Evolutionary conservation across 2,329 filamentous ascomycete genomes (phyloP).

Genomic region (Chaetomiaceae sp.): DNA sequence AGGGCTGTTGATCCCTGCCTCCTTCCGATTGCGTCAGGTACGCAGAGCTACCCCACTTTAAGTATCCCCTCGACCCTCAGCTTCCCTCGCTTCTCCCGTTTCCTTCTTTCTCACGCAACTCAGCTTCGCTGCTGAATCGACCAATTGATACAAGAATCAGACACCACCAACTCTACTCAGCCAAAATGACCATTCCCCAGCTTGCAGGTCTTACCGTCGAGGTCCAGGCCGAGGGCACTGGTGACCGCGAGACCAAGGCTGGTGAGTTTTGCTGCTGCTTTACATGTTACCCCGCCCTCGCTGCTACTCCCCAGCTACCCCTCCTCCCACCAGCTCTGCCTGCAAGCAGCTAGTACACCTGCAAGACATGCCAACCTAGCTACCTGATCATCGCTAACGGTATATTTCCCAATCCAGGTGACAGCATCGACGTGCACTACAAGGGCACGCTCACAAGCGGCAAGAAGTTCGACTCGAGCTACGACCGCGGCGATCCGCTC

Average conservation of each 20-base stretch:
- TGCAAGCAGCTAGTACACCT: background rate
- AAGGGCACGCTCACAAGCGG: constrained; percentile 21
- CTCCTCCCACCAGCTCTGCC: background rate
- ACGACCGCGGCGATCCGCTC: constrained; percentile 30
- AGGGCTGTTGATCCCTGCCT: background rate
- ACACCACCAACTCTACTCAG: background rate
- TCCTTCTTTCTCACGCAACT: constrained; percentile 8
- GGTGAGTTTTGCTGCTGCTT: constrained; percentile 17
- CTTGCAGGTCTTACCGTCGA: constrained; percentile 21
- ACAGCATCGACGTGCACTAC: constrained; percentile 25
- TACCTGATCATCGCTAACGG: constrained; percentile 1
- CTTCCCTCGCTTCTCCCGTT: background rate
- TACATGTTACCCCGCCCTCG: constrained; percentile 3
- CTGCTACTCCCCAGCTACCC: background rate
- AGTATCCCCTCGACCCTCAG: background rate
- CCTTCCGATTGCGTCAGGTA: constrained; percentile 17
- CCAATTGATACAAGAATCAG: constrained; percentile 8
- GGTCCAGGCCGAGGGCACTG: constrained; percentile 17
- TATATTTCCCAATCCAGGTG: constrained; percentile 13
- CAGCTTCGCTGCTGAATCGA: background rate
- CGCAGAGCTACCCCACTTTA: constrained; percentile 11
- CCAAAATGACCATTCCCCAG: constrained; percentile 24
- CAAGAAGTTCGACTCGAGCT: constrained; percentile 24
- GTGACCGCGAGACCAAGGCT: constrained; percentile 20
- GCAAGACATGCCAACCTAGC: background rate